Conservation (phyloP, 1,139 yeast genomes). For the Zygosaccharomyces pseudobailii region DNA sequence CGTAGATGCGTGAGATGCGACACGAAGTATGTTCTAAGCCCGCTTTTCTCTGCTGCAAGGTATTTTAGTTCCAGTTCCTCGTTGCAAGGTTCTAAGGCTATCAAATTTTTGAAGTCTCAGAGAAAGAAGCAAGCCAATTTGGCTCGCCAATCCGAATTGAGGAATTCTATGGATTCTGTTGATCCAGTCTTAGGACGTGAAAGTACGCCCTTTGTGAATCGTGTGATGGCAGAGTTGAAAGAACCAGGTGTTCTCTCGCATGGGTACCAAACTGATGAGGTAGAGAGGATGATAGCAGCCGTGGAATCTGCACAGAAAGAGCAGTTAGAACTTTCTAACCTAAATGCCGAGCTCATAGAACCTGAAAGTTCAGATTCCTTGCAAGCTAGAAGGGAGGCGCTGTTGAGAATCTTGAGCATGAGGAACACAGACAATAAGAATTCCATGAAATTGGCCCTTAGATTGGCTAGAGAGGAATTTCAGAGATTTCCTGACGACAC, state of each 20-base stretch:
- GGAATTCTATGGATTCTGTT: constrained; percentile 35
- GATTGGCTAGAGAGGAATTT: constrained; percentile 72
- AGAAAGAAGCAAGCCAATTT: constrained; percentile 36
- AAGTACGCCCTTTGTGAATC: constrained; percentile 60
- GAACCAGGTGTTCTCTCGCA: constrained; percentile 58
- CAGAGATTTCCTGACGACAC: constrained; percentile 84
- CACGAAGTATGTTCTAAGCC: background rate
- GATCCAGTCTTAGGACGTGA: constrained; percentile 82
- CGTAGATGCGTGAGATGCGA: constrained; percentile 3
- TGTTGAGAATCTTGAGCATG: constrained; percentile 67
- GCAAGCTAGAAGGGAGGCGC: constrained; percentile 60
- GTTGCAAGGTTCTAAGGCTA: constrained; percentile 27
- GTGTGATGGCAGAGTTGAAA: constrained; percentile 60
- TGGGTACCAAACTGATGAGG: constrained; percentile 57
- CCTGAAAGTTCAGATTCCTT: constrained; percentile 40
- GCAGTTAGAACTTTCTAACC: constrained; percentile 32
- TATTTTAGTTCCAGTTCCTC: constrained; percentile 6
- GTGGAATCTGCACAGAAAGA: constrained; percentile 60
- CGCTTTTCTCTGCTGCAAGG: constrained; percentile 1
- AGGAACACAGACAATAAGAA: constrained; percentile 65
- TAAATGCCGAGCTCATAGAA: constrained; percentile 26
- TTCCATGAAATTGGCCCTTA: constrained; percentile 52
- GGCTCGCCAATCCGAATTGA: constrained; percentile 32
- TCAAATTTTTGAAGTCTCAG: constrained; percentile 33
- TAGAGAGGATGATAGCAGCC: constrained; percentile 72